Evolutionary conservation across 2,329 filamentous ascomycete genomes (phyloP).

Genomic region (Aspergillus hiratsukae): DNA sequence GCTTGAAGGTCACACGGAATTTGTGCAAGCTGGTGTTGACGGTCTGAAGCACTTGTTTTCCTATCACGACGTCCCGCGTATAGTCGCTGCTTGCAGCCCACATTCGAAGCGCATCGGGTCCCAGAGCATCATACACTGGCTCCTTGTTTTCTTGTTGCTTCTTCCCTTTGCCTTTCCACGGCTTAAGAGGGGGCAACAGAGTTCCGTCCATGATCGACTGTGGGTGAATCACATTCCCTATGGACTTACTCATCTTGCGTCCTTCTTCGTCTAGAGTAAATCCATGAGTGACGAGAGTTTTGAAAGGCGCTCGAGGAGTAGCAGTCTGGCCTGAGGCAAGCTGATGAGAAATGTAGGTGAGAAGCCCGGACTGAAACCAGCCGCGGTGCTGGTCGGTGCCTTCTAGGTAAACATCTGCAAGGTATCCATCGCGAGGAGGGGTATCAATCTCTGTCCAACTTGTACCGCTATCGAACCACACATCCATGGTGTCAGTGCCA

Average conservation of each 20-base stretch:
- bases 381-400: constrained; percentile 94
- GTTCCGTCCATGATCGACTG: constrained; percentile 80
- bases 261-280: constrained; percentile 85
- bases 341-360: constrained; percentile 71
- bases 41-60: constrained; percentile 69
- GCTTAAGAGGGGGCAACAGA: constrained; percentile 65
- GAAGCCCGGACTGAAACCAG: constrained; percentile 95
- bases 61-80: constrained; percentile 79
- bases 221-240: constrained; percentile 82
- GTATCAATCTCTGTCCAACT: constrained; percentile 66
- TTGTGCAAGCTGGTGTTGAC: constrained; percentile 76
- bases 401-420: constrained; percentile 85
- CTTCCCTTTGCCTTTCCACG: constrained; percentile 54
- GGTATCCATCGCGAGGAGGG: constrained; percentile 27
- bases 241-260: constrained; percentile 98
- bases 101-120: constrained; percentile 79
- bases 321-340: constrained; percentile 31
- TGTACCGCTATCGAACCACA: constrained; percentile 98
- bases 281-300: constrained; percentile 86
- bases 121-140: constrained; percentile 63
- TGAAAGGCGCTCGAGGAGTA: constrained; percentile 64
- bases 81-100: constrained; percentile 94
- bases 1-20: constrained; percentile 84
- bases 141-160: constrained; percentile 32
- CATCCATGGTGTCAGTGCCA: constrained; percentile 95